Conservation (phyloP, 2,329 filamentous ascomycete genomes). For the Xylariaceae sp. region DNA sequence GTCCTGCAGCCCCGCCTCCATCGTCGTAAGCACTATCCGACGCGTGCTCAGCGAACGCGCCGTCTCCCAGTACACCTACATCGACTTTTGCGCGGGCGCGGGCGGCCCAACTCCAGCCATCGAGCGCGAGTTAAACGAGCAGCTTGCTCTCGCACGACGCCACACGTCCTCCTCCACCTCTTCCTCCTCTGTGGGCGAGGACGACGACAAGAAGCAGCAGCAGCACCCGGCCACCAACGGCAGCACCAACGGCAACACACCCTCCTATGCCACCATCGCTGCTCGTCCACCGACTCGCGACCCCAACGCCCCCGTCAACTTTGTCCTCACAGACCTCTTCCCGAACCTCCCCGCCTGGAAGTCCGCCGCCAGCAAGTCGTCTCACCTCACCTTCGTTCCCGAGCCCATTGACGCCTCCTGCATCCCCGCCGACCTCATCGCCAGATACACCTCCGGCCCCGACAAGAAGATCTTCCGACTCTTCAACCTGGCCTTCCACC, state of each 20-base stretch:
- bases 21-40: constrained; percentile 55
- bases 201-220: too few species aligned
- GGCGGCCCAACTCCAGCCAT: constrained; percentile 67
- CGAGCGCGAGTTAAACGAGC: constrained; percentile 53
- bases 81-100: constrained; percentile 73
- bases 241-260: constrained; percentile 14
- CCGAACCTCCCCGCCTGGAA: constrained; percentile 61
- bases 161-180: constrained; percentile 2
- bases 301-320: constrained; percentile 33
- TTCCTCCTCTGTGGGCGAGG: neutral
- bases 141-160: constrained; percentile 22
- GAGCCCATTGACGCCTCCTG: constrained; percentile 61
- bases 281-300: neutral
- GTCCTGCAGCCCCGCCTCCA: constrained; percentile 50
- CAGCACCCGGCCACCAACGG: too few species aligned
- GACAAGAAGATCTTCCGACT: constrained; percentile 58
- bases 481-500: constrained; percentile 73
- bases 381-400: constrained; percentile 55
- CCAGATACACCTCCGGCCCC: constrained; percentile 20
- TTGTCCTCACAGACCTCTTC: constrained; percentile 63
- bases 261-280: constrained; percentile 21
- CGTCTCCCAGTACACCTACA: constrained; percentile 54
- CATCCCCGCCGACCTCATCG: constrained; percentile 48
- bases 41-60: constrained; percentile 39
- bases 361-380: constrained; percentile 44